Base-by-base conservation (phyloP, 768 basidiomycete species). In the Termitomyces sp. region DNA sequence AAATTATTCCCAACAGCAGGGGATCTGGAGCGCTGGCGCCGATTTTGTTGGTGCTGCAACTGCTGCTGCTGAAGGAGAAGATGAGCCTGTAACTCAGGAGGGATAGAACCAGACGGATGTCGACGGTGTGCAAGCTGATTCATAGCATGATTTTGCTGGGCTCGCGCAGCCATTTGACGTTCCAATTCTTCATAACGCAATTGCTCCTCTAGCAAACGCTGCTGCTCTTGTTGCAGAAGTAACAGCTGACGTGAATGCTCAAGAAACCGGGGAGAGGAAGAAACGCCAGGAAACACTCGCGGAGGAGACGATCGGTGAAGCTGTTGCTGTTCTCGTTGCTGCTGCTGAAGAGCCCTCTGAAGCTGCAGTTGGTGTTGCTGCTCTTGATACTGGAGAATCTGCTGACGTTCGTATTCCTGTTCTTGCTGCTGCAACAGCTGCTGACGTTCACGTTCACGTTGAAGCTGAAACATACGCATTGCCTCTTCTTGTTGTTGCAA, bases 211-310 rank as follows among this genome's bases (percentile, higher is more conserved):
- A 83, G 73, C 15, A 84, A 73, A 45, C 82, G 81, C 62, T 82
- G 81, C 61, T 78, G 76, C 58, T 85, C 81, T 62, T 87, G 84
- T 64, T 88, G 88, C 20, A 86, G 72, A 42, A 85, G 75, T 57
- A 87, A 68, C 52, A 85, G 79, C 66, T 89, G 89, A 47, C 88
- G 84, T 57, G 89, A 79, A 65, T 88, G 85, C 58, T 89, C 87
- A 57, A 87, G 81, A 69, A 90, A 88, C 20, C 88, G 82, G n/a
- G 88, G 88, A 3, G 89, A 90, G 63, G 89, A 88, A 4, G 87
- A 84, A 22, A 82, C 80, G 22, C 62, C 60, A 5, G 87, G 84
- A 29, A 83, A 81, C 84, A 90, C 84, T 41, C 88, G 81, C 29
- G 89, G 87, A 29, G 89, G 86, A 2, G 90, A 86, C 0, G 87